Conservation (phyloP, 441 rosid genomes). For the Erodium trifolium region DNA sequence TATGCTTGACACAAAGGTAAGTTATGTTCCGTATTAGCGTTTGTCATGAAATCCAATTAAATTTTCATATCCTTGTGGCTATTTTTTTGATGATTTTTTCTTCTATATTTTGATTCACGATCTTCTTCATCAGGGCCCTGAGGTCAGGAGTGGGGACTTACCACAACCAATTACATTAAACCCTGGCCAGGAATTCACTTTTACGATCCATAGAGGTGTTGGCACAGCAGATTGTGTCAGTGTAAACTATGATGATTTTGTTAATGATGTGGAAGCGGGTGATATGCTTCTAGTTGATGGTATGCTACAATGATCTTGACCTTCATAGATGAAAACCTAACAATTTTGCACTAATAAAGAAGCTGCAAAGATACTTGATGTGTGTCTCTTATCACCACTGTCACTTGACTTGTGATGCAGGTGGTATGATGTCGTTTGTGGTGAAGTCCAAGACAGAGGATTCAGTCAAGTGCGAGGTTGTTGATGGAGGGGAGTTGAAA, state of each 20-base stretch:
- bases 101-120: slow-evolving; percentile 7
- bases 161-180: slow-evolving; percentile 68
- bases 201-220: slow-evolving; percentile 83
- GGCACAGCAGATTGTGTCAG: slow-evolving; percentile 75
- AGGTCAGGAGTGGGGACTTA: slow-evolving; percentile 59
- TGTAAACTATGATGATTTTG: slow-evolving; percentile 96
- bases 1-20: slow-evolving; percentile 94
- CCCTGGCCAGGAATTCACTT: slow-evolving; percentile 85
- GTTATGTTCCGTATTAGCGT: slow-evolving; percentile 18
- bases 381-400: slow-evolving; percentile 6
- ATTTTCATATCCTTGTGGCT: neutral
- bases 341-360: neutral
- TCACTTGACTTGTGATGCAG: slow-evolving; percentile 31
- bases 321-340: neutral
- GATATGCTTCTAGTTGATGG: slow-evolving; percentile 99
- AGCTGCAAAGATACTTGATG: slow-evolving; percentile 1
- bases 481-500: slow-evolving; percentile 98
- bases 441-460: slow-evolving; percentile 93
- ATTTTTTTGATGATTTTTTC: neutral
- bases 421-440: slow-evolving; percentile 94
- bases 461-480: slow-evolving; percentile 85
- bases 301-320: slow-evolving; percentile 25
- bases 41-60: neutral
- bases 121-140: slow-evolving; percentile 66
- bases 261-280: slow-evolving; percentile 80